These are phyloP conservation scores for Brassica napus DNA, from an alignment of 345 rosid genomes.

Conservation along the genomic window DNA sequence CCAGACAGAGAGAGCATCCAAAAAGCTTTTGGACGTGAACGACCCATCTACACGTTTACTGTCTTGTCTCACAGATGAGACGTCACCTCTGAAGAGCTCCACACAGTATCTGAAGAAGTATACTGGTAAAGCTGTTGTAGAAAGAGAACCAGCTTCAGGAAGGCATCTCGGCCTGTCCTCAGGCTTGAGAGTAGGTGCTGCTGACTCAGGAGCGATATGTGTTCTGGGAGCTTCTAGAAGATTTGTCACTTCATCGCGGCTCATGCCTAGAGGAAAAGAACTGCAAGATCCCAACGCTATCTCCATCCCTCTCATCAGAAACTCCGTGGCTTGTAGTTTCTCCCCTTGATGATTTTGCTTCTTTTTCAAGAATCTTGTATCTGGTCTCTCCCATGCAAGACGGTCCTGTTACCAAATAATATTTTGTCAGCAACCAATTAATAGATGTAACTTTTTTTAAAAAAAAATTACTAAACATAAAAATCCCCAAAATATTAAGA, in stretches of 20 bases:
- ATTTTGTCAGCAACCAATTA: constrained; percentile 13
- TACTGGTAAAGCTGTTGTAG: constrained; percentile 46
- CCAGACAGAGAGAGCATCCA: constrained; percentile 26
- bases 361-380: constrained; percentile 41
- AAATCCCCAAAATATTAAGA: no score
- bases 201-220: constrained; percentile 36
- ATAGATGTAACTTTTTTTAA: neutral
- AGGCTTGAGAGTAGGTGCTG: constrained; percentile 42
- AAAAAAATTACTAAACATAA: no score
- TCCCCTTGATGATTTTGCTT: constrained; percentile 29
- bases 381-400: constrained; percentile 61
- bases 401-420: constrained; percentile 46
- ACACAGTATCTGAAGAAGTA: constrained; percentile 59
- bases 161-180: constrained; percentile 27
- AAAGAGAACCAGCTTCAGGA: constrained; percentile 35
- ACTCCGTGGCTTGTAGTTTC: constrained; percentile 50
- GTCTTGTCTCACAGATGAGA: constrained; percentile 24
- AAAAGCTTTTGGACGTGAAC: constrained; percentile 15
- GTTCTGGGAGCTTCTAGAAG: constrained; percentile 33
- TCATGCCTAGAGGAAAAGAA: constrained; percentile 50
- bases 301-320: constrained; percentile 58
- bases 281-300: constrained; percentile 47
- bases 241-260: constrained; percentile 41
- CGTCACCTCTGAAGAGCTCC: constrained; percentile 49
- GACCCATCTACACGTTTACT: constrained; percentile 6